Evolutionary conservation across 2,329 filamentous ascomycete species (phyloP).

Genomic region (Sporothrix phasma): DNA sequence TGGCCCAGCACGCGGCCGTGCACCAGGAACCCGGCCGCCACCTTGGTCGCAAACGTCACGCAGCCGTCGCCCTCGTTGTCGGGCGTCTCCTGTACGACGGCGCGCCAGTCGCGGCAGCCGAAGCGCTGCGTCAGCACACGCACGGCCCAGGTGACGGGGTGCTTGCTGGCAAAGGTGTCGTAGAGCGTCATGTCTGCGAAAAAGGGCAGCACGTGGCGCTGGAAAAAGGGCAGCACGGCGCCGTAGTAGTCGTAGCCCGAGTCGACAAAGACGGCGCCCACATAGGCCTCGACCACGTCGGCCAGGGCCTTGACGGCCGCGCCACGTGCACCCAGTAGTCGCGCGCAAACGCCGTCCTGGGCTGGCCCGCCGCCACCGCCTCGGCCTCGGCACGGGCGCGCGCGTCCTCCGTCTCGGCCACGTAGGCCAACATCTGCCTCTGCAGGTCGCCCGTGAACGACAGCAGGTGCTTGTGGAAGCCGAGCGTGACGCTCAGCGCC

Average conservation of each 20-base stretch:
- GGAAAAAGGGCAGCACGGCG: conserved; percentile 68
- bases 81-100: conserved; percentile 43
- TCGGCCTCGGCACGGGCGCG: conserved; percentile 28
- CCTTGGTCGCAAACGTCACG: conserved; percentile 26
- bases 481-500: conserved; percentile 66
- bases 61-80: conserved; percentile 26
- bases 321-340: conserved; percentile 61
- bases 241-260: conserved; percentile 69
- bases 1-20: conserved; percentile 60
- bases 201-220: conserved; percentile 60
- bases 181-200: conserved; percentile 83
- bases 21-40: conserved; percentile 65
- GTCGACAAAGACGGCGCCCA: conserved; percentile 89
- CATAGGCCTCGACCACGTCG: conserved; percentile 79
- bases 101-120: conserved; percentile 51
- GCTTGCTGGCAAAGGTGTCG: conserved; percentile 75
- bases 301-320: conserved; percentile 63
- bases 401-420: conserved; percentile 42
- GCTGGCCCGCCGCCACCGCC: conserved; percentile 27
- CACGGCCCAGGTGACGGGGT: conserved; percentile 67
- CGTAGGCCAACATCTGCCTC: conserved; percentile 43
- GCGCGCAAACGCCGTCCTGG: conserved; percentile 34
- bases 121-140: conserved; percentile 54
- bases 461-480: conserved; percentile 64
- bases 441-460: conserved; percentile 38